These are phyloP conservation scores for Haematococcus sp. DNA, from an alignment of 139 green algal species.

Conservation along the genomic window DNA sequence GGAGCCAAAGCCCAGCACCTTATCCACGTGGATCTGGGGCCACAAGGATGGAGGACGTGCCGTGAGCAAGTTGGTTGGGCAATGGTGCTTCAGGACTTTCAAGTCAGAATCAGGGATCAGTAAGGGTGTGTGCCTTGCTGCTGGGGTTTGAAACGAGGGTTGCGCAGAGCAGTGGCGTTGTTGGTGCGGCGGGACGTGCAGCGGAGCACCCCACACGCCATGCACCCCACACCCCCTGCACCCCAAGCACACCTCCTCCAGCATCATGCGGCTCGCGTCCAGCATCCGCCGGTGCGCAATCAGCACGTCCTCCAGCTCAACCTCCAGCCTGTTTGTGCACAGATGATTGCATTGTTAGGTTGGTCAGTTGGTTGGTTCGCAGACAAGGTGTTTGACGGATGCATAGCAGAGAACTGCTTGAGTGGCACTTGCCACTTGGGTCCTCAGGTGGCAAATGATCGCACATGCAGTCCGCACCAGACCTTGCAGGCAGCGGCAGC, in stretches of 20 bases:
- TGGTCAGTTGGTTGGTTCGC: no score
- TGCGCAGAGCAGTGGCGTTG: no score
- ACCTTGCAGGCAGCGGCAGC: no score
- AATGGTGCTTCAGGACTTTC: neutral
- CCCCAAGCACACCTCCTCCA: conserved; percentile 30
- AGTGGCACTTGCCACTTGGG: no score
- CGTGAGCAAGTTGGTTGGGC: neutral
- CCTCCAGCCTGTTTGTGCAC: neutral
- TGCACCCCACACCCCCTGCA: no score
- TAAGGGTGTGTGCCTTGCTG: neutral
- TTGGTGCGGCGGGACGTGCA: no score
- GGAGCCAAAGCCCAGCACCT: conserved; percentile 36
- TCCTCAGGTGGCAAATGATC: no score
- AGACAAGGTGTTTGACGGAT: no score
- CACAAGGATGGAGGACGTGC: neutral
- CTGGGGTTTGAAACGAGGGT: neutral
- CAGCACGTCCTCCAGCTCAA: conserved; percentile 33
- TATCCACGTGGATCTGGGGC: conserved; percentile 23
- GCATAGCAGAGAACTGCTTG: no score
- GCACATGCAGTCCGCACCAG: no score
- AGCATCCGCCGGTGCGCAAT: conserved; percentile 25
- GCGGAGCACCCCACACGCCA: no score
- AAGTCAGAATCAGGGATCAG: neutral
- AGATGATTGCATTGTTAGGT: no score
- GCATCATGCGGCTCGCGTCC: conserved; percentile 18